phyloP scores from a whole-genome alignment of 2,329 filamentous ascomycete species.

The Colletotrichum ledebouriae region DNA sequence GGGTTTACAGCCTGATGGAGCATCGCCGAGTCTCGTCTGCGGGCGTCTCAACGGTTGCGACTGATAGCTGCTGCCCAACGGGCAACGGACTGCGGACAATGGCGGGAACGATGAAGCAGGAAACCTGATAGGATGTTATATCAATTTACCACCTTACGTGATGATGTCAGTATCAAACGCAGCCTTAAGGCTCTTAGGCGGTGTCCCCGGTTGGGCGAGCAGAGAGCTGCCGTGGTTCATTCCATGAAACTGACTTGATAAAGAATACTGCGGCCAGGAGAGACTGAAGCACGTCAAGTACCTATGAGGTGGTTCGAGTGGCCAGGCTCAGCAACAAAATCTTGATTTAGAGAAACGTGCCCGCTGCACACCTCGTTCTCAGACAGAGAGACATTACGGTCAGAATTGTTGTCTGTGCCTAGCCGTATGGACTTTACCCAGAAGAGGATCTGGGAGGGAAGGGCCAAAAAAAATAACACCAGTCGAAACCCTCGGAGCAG shows the following conservation, averaged over 20 bases:
- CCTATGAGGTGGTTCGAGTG: not conserved
- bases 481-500: not conserved
- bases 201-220: conserved; percentile 3
- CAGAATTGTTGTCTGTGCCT: not conserved
- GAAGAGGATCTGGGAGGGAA: no score
- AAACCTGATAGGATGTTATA: not conserved
- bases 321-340: no score
- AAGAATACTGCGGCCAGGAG: conserved; percentile 1
- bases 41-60: conserved; percentile 25
- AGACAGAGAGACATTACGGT: not conserved
- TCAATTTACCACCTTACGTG: not conserved
- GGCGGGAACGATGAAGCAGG: not conserved
- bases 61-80: conserved; percentile 24
- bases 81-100: not conserved
- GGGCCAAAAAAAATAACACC: no score
- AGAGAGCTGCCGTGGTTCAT: not conserved
- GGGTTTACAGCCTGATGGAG: conserved; percentile 29
- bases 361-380: not conserved
- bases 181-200: not conserved
- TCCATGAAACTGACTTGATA: no score
- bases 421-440: no score
- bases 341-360: no score
- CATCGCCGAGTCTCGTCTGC: conserved; percentile 15
- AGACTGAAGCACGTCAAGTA: not conserved
- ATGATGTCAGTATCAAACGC: conserved; percentile 11